Conservation (phyloP, 805 yeast species). For the Saccharomycopsis lassenensis region DNA sequence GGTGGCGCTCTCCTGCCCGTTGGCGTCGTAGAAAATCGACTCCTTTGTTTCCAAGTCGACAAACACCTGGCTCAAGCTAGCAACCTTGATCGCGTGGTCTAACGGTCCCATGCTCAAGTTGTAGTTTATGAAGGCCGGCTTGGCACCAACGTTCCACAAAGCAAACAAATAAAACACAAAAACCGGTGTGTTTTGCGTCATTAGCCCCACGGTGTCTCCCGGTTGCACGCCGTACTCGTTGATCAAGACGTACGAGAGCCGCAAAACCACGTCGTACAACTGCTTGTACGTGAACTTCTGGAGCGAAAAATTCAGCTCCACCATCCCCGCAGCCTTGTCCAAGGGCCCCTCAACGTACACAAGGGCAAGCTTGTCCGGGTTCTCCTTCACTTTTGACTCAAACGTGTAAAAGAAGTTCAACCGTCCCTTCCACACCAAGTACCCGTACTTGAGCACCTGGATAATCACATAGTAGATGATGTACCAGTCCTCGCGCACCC, state of each 20-base stretch:
- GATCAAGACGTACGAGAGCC: constrained; percentile 54
- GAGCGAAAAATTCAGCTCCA: constrained; percentile 33
- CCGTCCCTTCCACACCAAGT: constrained; percentile 21
- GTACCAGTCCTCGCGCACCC: constrained; percentile 41
- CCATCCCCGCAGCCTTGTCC: constrained; percentile 28
- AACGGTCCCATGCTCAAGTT: constrained; percentile 65
- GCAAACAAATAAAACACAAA: constrained; percentile 76
- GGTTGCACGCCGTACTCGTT: constrained; percentile 52
- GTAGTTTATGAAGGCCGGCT: constrained; percentile 79
- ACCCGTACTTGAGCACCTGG: constrained; percentile 31
- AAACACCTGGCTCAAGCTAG: constrained; percentile 53
- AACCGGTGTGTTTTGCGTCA: constrained; percentile 74
- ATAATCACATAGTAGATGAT: constrained; percentile 35
- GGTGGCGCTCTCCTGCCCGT: constrained; percentile 28
- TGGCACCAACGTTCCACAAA: constrained; percentile 83
- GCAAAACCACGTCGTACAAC: constrained; percentile 52
- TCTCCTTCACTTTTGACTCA: constrained; percentile 39
- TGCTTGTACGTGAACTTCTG: constrained; percentile 62
- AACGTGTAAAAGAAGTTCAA: constrained; percentile 62
- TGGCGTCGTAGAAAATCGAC: constrained; percentile 27
- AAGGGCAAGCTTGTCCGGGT: constrained; percentile 49
- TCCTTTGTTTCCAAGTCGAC: constrained; percentile 61
- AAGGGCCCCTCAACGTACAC: constrained; percentile 28
- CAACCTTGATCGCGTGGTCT: constrained; percentile 66
- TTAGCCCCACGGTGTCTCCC: constrained; percentile 63